phyloP scores from a whole-genome alignment of 441 rosid genomes.

The Arabidopsis hybrid region DNA sequence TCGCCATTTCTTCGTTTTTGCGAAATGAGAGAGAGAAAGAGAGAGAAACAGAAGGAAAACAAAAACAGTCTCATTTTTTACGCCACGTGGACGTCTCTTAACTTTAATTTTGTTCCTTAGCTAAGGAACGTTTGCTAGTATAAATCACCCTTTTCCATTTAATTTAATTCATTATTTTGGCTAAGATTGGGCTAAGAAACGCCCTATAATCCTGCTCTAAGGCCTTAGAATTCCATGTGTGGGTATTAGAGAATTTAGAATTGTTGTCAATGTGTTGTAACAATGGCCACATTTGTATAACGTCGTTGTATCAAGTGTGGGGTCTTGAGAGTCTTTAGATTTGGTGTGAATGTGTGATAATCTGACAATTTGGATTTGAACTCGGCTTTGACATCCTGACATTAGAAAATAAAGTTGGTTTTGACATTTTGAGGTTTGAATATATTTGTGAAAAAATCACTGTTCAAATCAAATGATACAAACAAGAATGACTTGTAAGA shows the following conservation, averaged over 20 bases:
- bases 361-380: constrained; percentile 17
- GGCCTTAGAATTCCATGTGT: constrained; percentile 26
- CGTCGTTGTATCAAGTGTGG: constrained; percentile 7
- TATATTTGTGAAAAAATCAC: not conserved
- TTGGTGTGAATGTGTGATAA: constrained; percentile 5
- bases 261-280: constrained; percentile 31
- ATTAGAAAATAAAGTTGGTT: not conserved
- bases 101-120: no score
- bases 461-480: not conserved
- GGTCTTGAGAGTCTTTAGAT: not conserved
- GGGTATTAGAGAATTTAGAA: not conserved
- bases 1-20: no score
- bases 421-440: not conserved
- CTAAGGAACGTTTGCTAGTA: no score
- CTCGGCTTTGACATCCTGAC: constrained; percentile 3
- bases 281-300: constrained; percentile 25
- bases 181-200: no score
- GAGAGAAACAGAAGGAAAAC: no score
- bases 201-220: not conserved
- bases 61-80: no score
- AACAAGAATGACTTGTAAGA: no score
- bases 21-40: no score
- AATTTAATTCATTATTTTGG: no score
- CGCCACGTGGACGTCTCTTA: no score
- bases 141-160: no score